Base-by-base conservation (phyloP, 2,329 filamentous ascomycete genomes). In the Arthrobotrys conoides region DNA sequence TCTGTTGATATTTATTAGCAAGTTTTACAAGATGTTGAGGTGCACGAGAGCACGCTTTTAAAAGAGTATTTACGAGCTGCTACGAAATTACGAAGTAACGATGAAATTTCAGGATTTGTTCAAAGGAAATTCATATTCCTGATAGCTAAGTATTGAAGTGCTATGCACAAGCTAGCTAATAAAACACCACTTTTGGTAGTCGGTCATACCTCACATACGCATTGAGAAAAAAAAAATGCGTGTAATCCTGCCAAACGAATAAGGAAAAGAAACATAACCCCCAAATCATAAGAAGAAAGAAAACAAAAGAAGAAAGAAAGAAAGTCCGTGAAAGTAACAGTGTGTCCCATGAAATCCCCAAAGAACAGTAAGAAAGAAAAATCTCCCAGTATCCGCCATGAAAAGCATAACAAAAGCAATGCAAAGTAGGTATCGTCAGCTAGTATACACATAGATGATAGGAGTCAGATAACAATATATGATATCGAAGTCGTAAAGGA, bases 391-490 rank as follows among this genome's bases (percentile, higher is more conserved):
- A 27, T 55, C 53, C 30, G 53, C 57, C 57, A 20, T 61, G 57
- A n/a, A 53, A 71, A 24, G 33, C 49, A 36, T 9, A 20, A 57
- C 36, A 71, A 27, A 33, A 65, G 8, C 33, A 59, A 20, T 53
- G 51, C 66, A 71, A 61, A 51, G 30, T 72, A 78, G 75, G 75
- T 71, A 78, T 72, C 75, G 68, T 78, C 70, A 72, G 68, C 61
- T 78, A 78, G 61, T 78, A 36, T 78, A 78, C 75, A 78, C 44
- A 53, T 64, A 49, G 68, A 33, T 71, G 53, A 51, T 53, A 61
- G n/a, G n/a, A n/a, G 55, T 68, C 68, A 71, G 36, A 68, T 75
- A 73, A 38, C 16, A 64, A 73, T 78, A 77, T 71, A 65, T 46
- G 67, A 72, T 72, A 78, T 38, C 53, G 18, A 71, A 30, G 48